These are phyloP conservation scores for Pythium vanterpoolii DNA, from an alignment of 352 stramenopile species.

Conservation along the genomic window DNA sequence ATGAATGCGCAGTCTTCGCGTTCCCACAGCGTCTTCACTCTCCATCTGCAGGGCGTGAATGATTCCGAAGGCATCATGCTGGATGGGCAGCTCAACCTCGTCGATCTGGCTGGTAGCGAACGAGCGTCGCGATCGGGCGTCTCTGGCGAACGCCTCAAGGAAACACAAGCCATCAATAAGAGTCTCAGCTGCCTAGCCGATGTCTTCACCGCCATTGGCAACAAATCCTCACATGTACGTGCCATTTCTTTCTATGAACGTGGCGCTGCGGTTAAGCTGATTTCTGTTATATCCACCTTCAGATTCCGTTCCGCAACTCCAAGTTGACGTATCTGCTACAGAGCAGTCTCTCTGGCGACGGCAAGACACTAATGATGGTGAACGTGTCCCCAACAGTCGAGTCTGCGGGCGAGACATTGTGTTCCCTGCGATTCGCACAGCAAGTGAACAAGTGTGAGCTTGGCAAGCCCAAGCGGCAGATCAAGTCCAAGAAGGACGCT, in stretches of 20 bases:
- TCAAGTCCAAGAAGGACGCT: slow-evolving; percentile 71
- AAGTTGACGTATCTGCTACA: slow-evolving; percentile 99
- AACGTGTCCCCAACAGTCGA: slow-evolving; percentile 96
- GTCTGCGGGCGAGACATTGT: slow-evolving; percentile 96
- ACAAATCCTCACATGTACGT: slow-evolving; percentile 93
- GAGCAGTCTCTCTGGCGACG: slow-evolving; percentile 96
- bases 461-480: slow-evolving; percentile 92
- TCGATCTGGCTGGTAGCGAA: slow-evolving; percentile 80
- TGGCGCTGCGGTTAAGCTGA: background rate
- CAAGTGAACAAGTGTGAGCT: slow-evolving; percentile 97
- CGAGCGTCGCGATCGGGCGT: slow-evolving; percentile 83
- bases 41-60: slow-evolving; percentile 83
- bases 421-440: slow-evolving; percentile 96
- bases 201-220: slow-evolving; percentile 97
- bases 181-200: slow-evolving; percentile 97
- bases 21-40: slow-evolving; percentile 79
- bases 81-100: slow-evolving; percentile 71
- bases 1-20: slow-evolving; percentile 90
- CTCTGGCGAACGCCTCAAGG: slow-evolving; percentile 92
- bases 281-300: slow-evolving; percentile 2
- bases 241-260: background rate
- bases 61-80: slow-evolving; percentile 59
- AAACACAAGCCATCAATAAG: slow-evolving; percentile 99
- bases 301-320: slow-evolving; percentile 97
- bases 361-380: slow-evolving; percentile 99